A percentile compares a stretch with the other conserved stretches of the same genome.
These are phyloP conservation scores for Tetrapisispora taiwanensis DNA, from an alignment of 805 yeast genomes.

Conservation along the genomic window DNA sequence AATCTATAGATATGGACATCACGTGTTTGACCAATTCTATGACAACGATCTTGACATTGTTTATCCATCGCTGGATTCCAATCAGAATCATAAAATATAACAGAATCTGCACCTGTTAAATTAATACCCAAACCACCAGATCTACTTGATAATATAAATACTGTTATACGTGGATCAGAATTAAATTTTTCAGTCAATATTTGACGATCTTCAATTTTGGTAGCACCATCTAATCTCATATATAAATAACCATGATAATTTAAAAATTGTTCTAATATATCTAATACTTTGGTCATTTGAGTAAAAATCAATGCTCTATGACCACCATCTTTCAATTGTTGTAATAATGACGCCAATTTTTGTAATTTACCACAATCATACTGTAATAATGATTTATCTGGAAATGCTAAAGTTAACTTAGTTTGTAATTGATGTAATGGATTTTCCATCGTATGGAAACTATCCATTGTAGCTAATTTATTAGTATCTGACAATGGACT, in stretches of 20 bases:
- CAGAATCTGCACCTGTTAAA: conserved; percentile 97
- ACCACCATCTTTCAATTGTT: conserved; percentile 71
- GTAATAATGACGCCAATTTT: conserved; percentile 63
- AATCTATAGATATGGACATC: conserved; percentile 96
- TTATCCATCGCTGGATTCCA: conserved; percentile 99
- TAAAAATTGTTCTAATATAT: conserved; percentile 82
- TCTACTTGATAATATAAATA: conserved; percentile 85
- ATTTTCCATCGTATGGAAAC: conserved; percentile 23
- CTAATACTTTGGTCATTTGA: conserved; percentile 95
- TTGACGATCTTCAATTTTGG: conserved; percentile 95
- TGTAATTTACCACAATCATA: conserved; percentile 97
- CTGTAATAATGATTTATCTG: conserved; percentile 84
- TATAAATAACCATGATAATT: conserved; percentile 91
- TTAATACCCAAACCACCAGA: conserved; percentile 98
- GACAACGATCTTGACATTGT: conserved; percentile 98
- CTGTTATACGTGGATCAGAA: conserved; percentile 74
- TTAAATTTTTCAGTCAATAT: conserved; percentile 87
- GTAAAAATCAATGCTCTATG: conserved; percentile 94
- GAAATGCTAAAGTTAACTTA: conserved; percentile 85
- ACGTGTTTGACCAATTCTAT: conserved; percentile 95
- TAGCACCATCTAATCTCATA: conserved; percentile 93
- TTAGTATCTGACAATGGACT: conserved; percentile 20
- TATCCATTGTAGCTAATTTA: conserved; percentile 15
- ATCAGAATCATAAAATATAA: conserved; percentile 93
- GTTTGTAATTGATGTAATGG: conserved; percentile 79